Base-by-base conservation (phyloP, 2,329 filamentous ascomycete genomes). In the Apiospora arundinis region DNA sequence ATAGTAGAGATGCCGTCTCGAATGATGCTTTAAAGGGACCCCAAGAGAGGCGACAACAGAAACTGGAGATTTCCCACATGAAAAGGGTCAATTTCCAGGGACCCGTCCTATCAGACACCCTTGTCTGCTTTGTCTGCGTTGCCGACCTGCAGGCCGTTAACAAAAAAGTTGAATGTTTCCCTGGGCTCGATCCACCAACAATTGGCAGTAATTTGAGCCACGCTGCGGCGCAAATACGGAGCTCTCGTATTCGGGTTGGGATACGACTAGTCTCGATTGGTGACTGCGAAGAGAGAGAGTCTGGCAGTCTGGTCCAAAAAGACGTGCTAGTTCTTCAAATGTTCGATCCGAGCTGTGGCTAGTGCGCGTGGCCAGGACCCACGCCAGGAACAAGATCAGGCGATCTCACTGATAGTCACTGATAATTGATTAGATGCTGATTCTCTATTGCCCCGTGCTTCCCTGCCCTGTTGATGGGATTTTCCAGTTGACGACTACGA, bases 21-120 rank as follows among this genome's bases (percentile, higher is more conserved):
- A 69, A 69, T 52, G 67, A 69, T 69, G 9, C 48, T 56, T 56
- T 40, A 42, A 52, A 49, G 42, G 65, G 65, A 46, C n/a, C 42
- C 45, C n/a, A n/a, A 46, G 46, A 56, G 46, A 56, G 67, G 46
- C n/a, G 46, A 69, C 65, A 44, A 46, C 40, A 45, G 65, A 67
- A 63, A 63, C 56, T 63, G 40, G 65, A 46, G 65, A 67, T 46
- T 67, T 46, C 65, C 40, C 28, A 46, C 65, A 67, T 67, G 65
- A 46, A 67, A 67, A 45, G 40, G 65, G 44, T 21, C 65, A 46
- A 67, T 44, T 67, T 45, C 65, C 65, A 67, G 65, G 56, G 56
- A 63, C 56, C 18, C 21, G 12, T 42, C 65, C 65, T 67, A 67
- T 67, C 65, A 46, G 44, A 45, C 2, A 28, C n/a, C 65, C 65